A percentile compares a stretch with the other conserved stretches of the same genome.
Conservation (phyloP, 768 basidiomycete genomes). For the Leccinum uliginosum region DNA sequence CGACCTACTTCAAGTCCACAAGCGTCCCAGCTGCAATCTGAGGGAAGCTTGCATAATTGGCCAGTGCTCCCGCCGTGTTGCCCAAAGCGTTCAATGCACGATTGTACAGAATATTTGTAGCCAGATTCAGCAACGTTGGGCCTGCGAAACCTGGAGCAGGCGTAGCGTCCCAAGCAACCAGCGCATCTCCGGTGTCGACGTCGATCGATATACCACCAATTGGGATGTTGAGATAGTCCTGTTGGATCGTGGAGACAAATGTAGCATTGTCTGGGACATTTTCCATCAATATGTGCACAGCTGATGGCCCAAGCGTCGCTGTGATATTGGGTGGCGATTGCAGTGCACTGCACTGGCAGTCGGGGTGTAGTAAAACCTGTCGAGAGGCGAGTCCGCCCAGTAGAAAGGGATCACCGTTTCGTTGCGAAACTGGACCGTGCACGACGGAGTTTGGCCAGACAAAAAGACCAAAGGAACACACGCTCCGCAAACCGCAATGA, state of each 20-base stretch:
- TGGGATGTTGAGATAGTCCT: slow-evolving; percentile 49
- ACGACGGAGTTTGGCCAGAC: slow-evolving; percentile 45
- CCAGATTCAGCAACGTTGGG: slow-evolving; percentile 61
- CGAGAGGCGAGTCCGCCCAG: slow-evolving; percentile 46
- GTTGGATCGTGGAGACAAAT: slow-evolving; percentile 50
- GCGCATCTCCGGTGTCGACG: slow-evolving; percentile 39
- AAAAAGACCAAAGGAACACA: slow-evolving; percentile 69
- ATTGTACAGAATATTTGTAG: slow-evolving; percentile 63
- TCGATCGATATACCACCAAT: slow-evolving; percentile 70
- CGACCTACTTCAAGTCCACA: slow-evolving; percentile 65
- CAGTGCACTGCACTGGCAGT: slow-evolving; percentile 40
- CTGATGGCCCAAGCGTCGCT: slow-evolving; percentile 40
- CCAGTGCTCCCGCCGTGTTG: slow-evolving; percentile 30
- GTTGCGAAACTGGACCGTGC: slow-evolving; percentile 38
- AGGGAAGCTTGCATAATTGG: slow-evolving; percentile 58
- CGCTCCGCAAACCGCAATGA: slow-evolving; percentile 56
- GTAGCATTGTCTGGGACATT: slow-evolving; percentile 54
- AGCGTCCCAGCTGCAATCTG: slow-evolving; percentile 51
- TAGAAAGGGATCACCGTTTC: slow-evolving; percentile 46
- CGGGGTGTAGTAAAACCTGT: slow-evolving; percentile 27
- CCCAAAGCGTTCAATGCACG: slow-evolving; percentile 53
- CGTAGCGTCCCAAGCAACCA: slow-evolving; percentile 71
- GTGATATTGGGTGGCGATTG: slow-evolving; percentile 53
- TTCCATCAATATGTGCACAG: slow-evolving; percentile 31
- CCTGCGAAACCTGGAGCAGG: slow-evolving; percentile 56